A percentile compares a stretch with the other conserved stretches of the same genome.
phyloP scores from a whole-genome alignment of 1,284 basidiomycete species.

The Trichosporon asahii region DNA sequence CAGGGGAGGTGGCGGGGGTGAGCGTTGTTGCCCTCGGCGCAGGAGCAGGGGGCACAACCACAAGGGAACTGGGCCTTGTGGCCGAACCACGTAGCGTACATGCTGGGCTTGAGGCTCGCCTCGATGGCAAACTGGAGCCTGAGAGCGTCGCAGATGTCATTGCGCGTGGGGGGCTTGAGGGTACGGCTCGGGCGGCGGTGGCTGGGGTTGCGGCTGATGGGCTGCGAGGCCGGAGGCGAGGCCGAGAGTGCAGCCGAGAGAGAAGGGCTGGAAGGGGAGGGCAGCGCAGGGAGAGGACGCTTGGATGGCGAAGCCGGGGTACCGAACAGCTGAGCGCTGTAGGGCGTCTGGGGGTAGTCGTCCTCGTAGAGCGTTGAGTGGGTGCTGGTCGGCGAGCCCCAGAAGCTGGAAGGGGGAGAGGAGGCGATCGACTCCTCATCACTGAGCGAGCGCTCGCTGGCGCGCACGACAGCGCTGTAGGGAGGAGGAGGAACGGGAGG shows the following conservation, averaged over 20 bases:
- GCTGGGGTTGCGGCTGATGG: neutral
- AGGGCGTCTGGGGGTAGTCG: neutral
- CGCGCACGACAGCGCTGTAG: neutral
- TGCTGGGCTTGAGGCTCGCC: neutral
- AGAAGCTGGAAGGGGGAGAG: neutral
- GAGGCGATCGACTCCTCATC: neutral
- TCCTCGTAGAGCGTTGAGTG: neutral
- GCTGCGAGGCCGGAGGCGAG: neutral
- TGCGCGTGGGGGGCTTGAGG: neutral
- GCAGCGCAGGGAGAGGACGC: neutral
- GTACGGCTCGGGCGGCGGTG: neutral
- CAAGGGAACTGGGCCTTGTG: neutral
- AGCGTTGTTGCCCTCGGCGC: neutral
- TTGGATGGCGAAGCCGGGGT: neutral
- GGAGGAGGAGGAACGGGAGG: neutral
- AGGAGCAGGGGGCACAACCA: neutral
- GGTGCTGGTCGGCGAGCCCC: neutral
- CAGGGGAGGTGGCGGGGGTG: conserved; percentile 7
- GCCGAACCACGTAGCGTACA: conserved; percentile 5
- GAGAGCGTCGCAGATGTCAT: neutral
- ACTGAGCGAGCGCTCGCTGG: neutral
- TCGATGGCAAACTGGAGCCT: neutral
- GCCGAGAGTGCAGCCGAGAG: neutral
- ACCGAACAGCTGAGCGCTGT: neutral
- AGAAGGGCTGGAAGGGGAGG: neutral